Conservation (phyloP, 257 asterid species). For the Solanum corneliomulleri region DNA sequence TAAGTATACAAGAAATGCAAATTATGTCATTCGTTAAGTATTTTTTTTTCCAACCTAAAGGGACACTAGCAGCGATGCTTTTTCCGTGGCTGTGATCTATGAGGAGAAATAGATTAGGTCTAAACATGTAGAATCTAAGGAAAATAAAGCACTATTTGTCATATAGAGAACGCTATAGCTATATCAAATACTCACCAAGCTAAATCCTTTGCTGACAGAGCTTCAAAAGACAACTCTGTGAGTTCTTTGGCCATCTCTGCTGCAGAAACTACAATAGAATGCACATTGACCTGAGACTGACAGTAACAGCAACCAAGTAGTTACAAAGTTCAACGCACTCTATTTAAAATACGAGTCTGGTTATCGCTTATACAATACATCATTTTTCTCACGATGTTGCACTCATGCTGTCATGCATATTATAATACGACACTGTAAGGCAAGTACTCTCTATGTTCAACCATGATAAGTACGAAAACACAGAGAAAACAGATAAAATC, state of each 20-base stretch:
- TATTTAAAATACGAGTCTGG: neutral
- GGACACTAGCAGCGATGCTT: neutral
- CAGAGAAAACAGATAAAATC: neutral
- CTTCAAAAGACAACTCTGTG: conserved; percentile 64
- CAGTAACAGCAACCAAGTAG: neutral
- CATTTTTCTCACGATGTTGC: neutral
- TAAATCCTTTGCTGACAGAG: conserved; percentile 70
- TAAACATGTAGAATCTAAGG: neutral
- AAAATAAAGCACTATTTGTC: neutral
- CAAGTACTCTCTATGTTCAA: neutral
- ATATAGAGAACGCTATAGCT: neutral
- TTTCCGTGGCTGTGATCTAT: neutral
- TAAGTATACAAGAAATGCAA: neutral
- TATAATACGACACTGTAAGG: neutral
- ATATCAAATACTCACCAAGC: conserved; percentile 64
- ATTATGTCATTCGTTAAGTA: neutral
- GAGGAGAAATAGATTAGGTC: neutral
- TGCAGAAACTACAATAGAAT: conserved; percentile 22
- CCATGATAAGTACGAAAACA: neutral
- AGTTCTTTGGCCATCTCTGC: conserved; percentile 61
- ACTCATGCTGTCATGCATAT: neutral
- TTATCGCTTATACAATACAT: neutral
- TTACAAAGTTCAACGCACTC: neutral
- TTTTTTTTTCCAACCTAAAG: neutral
- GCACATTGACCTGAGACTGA: conserved; percentile 14